Percentiles rank a stretch among this genome's conserved stretches.
These are phyloP conservation scores for Fennellomyces sp. DNA, from an alignment of 371 early-diverging fungal species.

Conservation along the genomic window DNA sequence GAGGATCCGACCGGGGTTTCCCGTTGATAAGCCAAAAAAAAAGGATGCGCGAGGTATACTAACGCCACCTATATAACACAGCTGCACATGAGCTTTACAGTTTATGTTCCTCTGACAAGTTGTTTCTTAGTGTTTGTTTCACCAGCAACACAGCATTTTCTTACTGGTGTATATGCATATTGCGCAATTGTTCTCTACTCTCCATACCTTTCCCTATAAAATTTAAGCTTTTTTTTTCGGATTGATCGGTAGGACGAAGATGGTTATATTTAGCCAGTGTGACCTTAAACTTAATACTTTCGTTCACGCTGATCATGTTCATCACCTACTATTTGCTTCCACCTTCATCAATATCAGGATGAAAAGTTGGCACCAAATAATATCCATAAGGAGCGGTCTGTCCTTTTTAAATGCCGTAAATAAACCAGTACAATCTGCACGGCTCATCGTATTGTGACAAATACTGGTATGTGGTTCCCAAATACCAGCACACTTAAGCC, in stretches of 20 bases:
- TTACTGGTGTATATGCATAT: not conserved
- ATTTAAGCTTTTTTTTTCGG: slow-evolving; percentile 3
- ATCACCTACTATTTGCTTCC: too few relatives aligned
- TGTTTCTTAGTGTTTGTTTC: not conserved
- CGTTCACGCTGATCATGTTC: not conserved
- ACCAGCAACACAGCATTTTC: not conserved
- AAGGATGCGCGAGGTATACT: not conserved
- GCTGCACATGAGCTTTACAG: not conserved
- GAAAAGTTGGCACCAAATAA: too few relatives aligned
- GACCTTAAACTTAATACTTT: not conserved
- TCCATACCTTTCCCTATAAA: not conserved
- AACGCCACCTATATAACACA: slow-evolving; percentile 1
- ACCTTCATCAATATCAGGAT: not conserved
- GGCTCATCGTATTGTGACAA: not conserved
- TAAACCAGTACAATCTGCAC: not conserved
- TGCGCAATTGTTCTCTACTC: not conserved
- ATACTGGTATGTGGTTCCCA: not conserved
- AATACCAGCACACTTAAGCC: too few relatives aligned
- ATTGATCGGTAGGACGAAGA: slow-evolving; percentile 1
- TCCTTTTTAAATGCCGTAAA: too few relatives aligned
- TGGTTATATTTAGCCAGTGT: not conserved
- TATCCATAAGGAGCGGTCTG: not conserved
- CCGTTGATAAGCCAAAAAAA: too few relatives aligned
- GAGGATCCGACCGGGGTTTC: not conserved
- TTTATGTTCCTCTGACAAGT: not conserved